phyloP scores from a whole-genome alignment of 1,284 basidiomycete genomes.

The Sparassis latifolia region DNA sequence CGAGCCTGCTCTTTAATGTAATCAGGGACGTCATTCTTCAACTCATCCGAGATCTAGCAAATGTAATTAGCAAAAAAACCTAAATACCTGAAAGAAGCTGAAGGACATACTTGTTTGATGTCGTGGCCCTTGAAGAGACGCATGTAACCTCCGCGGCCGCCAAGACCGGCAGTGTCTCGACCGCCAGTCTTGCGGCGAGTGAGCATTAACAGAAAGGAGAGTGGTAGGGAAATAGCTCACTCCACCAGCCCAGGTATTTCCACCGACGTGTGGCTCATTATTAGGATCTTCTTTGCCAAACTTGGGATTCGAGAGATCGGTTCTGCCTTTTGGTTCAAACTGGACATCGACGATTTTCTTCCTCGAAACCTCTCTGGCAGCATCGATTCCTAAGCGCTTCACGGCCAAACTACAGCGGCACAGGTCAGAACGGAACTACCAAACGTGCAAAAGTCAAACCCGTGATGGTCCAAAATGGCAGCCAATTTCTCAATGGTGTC shows the following conservation, averaged over 20 bases:
- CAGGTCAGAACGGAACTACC: background rate
- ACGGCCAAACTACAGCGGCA: conserved; percentile 38
- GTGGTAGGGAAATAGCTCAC: conserved; percentile 28
- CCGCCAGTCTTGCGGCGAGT: conserved; percentile 44
- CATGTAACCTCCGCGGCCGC: conserved; percentile 60
- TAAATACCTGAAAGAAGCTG: background rate
- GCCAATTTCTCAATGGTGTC: conserved; percentile 56
- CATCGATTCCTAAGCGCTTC: conserved; percentile 45
- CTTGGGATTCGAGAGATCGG: conserved; percentile 44
- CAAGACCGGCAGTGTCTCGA: conserved; percentile 59
- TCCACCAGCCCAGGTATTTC: conserved; percentile 57
- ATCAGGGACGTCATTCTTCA: conserved; percentile 55
- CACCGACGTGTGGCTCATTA: conserved; percentile 50
- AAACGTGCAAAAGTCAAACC: conserved; percentile 27
- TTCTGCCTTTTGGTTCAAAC: conserved; percentile 46
- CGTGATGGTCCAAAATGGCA: conserved; percentile 51
- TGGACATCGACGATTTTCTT: conserved; percentile 47
- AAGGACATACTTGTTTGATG: conserved; percentile 45
- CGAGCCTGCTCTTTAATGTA: conserved; percentile 54
- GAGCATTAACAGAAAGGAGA: background rate
- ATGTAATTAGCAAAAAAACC: background rate
- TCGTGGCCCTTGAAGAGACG: conserved; percentile 58
- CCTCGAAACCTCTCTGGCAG: conserved; percentile 43
- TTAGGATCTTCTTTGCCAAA: conserved; percentile 50
- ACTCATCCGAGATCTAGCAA: conserved; percentile 41